Evolutionary conservation across 2,329 filamentous ascomycete genomes (phyloP), one percentile per base, ranked within the genome.

Genomic region (Verticillium isaacii): DNA sequence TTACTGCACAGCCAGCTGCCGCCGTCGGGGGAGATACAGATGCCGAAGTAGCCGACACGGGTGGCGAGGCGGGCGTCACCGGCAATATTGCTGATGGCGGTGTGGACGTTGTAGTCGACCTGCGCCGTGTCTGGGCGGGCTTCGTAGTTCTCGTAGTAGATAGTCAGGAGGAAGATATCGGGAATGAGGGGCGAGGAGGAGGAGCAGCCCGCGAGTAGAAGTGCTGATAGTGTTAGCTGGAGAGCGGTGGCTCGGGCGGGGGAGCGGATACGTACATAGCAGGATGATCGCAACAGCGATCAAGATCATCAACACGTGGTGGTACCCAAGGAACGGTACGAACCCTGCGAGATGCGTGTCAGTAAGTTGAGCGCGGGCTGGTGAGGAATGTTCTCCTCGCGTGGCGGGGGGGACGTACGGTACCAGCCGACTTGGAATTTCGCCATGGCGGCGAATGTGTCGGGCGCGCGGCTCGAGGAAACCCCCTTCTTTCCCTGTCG

Each of bases 41-140:
- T 96, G 68, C 95, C 95, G 71, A 99, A 99, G 81, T 96, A 99
- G 67, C 95, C 95, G 34, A 99, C 95, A 62, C 95, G 89, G 32
- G 95, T 93, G 75, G 96, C 92, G 57, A 99, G 82, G 63, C 87
- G 85, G 14, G 95, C 93, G 68, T 85, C 82, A 60, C 92, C 92
- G 62, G 96, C 94, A 65, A 99, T 96, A 77, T 95, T 96, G 64
- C 88, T 85, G 69, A 98, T 95, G 62, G 93, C 92, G 17, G 87
- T 87, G 65, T 92, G 89, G 63, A 95, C 90, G 62, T 90, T 91
- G 64, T 96, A 96, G 74, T 97, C 89, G 68, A 97, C 93, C 78
- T 98, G 94, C 11, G 94, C 85, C 5, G 92, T 91, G 69, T 91
- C 88, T 68, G 94, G 94, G 32, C 85, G 81, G 3, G 95, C 91